Percentiles rank a stretch among this genome's conserved stretches.
Conservation (phyloP, 2,329 filamentous ascomycete genomes). For the Paraconiothyrium brasiliense region DNA sequence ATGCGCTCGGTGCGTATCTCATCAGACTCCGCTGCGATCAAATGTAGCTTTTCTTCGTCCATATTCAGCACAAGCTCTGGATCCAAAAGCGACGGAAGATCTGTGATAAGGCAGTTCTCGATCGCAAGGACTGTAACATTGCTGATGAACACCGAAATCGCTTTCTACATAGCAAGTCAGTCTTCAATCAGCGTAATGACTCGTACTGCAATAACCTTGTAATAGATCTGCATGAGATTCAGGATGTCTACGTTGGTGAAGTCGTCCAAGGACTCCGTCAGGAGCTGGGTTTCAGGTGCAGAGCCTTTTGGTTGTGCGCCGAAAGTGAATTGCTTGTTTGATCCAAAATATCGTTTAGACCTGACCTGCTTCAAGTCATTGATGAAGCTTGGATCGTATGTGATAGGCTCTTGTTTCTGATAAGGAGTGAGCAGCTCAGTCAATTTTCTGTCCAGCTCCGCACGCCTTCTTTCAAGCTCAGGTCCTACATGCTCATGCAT, state of each 20-base stretch:
- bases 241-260: constrained; percentile 39
- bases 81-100: constrained; percentile 32
- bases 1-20: constrained; percentile 28
- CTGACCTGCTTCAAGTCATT: constrained; percentile 27
- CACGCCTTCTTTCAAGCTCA: constrained; percentile 28
- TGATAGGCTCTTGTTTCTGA: constrained; percentile 29
- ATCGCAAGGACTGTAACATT: constrained; percentile 39
- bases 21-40: constrained; percentile 39
- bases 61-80: constrained; percentile 29
- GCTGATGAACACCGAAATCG: constrained; percentile 37
- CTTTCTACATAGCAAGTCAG: constrained; percentile 29
- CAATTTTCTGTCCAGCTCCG: constrained; percentile 28
- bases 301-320: background rate
- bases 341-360: constrained; percentile 20
- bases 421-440: constrained; percentile 35
- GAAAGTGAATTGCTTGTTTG: background rate
- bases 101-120: constrained; percentile 36
- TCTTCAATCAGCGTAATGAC: background rate
- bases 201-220: constrained; percentile 26
- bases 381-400: constrained; percentile 35
- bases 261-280: constrained; percentile 33
- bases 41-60: constrained; percentile 30
- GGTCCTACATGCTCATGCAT: constrained; percentile 29
- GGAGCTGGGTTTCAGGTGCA: constrained; percentile 16
- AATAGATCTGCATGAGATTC: constrained; percentile 38